Evolutionary conservation across 805 yeast species (phyloP).

Genomic region (Teunomyces funiuensis): DNA sequence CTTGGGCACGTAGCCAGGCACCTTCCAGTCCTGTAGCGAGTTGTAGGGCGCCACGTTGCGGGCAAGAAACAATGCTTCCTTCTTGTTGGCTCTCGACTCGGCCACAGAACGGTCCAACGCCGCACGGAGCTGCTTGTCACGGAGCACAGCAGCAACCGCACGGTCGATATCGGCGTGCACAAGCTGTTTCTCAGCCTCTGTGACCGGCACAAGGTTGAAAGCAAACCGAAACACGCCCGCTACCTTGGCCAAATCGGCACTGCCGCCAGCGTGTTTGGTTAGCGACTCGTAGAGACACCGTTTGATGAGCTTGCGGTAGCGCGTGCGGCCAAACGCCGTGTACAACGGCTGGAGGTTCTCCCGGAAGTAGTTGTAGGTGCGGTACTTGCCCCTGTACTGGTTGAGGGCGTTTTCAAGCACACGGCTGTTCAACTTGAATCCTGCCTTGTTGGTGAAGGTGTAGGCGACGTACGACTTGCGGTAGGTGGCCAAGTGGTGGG

Average conservation of each 20-base stretch:
- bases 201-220: constrained; percentile 20
- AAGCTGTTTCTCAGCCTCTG: constrained; percentile 15
- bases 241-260: constrained; percentile 11
- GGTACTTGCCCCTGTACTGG: constrained; percentile 30
- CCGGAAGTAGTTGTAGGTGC: constrained; percentile 20
- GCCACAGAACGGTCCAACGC: background rate
- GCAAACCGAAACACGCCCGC: constrained; percentile 27
- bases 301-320: constrained; percentile 21
- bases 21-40: constrained; percentile 12
- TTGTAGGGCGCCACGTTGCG: constrained; percentile 2
- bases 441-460: constrained; percentile 30
- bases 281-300: constrained; percentile 10
- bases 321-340: constrained; percentile 32
- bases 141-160: constrained; percentile 11
- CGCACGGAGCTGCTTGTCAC: background rate
- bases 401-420: constrained; percentile 19
- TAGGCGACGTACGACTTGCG: constrained; percentile 42
- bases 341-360: constrained; percentile 27
- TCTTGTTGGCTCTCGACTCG: constrained; percentile 3
- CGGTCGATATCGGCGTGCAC: constrained; percentile 11
- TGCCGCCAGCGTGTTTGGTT: constrained; percentile 3
- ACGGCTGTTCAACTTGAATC: constrained; percentile 26
- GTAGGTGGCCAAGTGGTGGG: constrained; percentile 25
- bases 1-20: constrained; percentile 21
- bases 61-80: constrained; percentile 1